Conservation (phyloP, 2,329 filamentous ascomycete species). For the Pseudonectria buxi region DNA sequence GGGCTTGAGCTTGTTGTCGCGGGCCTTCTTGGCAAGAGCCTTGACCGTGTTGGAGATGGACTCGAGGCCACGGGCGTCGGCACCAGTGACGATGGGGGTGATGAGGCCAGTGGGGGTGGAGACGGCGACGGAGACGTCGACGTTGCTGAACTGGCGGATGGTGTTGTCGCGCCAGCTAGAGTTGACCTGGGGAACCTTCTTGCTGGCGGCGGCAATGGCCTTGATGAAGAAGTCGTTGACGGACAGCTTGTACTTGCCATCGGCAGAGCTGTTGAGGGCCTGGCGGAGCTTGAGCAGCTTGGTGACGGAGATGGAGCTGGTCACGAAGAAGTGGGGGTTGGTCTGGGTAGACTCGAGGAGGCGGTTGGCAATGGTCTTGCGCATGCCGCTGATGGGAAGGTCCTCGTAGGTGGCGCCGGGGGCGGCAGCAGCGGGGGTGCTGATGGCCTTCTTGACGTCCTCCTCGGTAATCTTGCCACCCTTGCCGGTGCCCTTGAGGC, state of each 20-base stretch:
- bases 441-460: constrained; percentile 82
- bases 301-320: constrained; percentile 79
- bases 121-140: constrained; percentile 93
- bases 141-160: constrained; percentile 88
- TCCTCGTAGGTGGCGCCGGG: constrained; percentile 71
- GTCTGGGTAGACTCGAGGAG: constrained; percentile 81
- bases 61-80: constrained; percentile 79
- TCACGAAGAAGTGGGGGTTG: constrained; percentile 98
- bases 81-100: constrained; percentile 91
- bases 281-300: constrained; percentile 96
- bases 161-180: constrained; percentile 86
- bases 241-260: constrained; percentile 98
- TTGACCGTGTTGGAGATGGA: constrained; percentile 86
- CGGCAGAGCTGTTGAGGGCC: constrained; percentile 79
- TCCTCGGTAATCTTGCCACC: constrained; percentile 84
- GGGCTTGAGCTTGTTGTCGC: constrained; percentile 97
- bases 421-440: constrained; percentile 47
- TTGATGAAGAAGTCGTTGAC: constrained; percentile 99
- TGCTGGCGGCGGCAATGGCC: constrained; percentile 79
- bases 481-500: constrained; percentile 80
- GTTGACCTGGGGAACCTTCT: constrained; percentile 94
- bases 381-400: constrained; percentile 81
- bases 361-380: constrained; percentile 92
- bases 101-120: constrained; percentile 90
- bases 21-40: constrained; percentile 91